Percentiles rank a stretch among this genome's conserved stretches.
Conservation (phyloP, 805 yeast genomes). For the Lachancea thermotolerans region DNA sequence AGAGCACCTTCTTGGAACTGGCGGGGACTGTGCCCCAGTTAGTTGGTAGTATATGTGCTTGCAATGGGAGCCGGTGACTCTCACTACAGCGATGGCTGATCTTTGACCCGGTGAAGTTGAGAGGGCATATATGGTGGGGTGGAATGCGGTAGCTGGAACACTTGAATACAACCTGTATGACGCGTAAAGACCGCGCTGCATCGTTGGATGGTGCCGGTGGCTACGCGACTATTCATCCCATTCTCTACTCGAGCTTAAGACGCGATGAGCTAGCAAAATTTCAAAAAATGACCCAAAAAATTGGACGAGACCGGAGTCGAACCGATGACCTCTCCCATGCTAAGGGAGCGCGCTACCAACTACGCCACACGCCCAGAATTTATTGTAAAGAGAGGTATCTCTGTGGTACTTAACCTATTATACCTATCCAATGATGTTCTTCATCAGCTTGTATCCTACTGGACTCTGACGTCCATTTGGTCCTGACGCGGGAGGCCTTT, state of each 20-base stretch:
- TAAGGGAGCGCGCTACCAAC: slow-evolving; percentile 79
- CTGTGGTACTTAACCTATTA: too few relatives aligned
- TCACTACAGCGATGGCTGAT: slow-evolving; percentile 80
- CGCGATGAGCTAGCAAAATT: not conserved
- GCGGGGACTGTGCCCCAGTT: slow-evolving; percentile 35
- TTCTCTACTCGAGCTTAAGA: not conserved
- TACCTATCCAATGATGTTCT: too few relatives aligned
- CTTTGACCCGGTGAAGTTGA: slow-evolving; percentile 70
- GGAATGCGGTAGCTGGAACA: slow-evolving; percentile 6
- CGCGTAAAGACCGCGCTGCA: too few relatives aligned
- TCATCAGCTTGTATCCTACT: too few relatives aligned
- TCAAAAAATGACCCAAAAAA: slow-evolving; percentile 10
- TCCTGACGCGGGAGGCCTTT: too few relatives aligned
- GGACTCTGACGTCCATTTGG: too few relatives aligned
- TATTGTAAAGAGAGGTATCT: too few relatives aligned
- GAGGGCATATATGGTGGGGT: slow-evolving; percentile 81
- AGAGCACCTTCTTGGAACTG: slow-evolving; percentile 48
- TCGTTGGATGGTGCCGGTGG: too few relatives aligned
- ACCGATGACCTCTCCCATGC: slow-evolving; percentile 78
- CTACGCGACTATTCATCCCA: too few relatives aligned
- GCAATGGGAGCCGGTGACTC: slow-evolving; percentile 72
- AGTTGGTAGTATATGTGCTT: slow-evolving; percentile 38
- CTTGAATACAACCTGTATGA: slow-evolving; percentile 1
- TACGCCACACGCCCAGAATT: slow-evolving; percentile 65
- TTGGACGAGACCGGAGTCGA: slow-evolving; percentile 75